Conservation (phyloP, 1,139 yeast genomes). For the Blastobotrys proliferans region DNA sequence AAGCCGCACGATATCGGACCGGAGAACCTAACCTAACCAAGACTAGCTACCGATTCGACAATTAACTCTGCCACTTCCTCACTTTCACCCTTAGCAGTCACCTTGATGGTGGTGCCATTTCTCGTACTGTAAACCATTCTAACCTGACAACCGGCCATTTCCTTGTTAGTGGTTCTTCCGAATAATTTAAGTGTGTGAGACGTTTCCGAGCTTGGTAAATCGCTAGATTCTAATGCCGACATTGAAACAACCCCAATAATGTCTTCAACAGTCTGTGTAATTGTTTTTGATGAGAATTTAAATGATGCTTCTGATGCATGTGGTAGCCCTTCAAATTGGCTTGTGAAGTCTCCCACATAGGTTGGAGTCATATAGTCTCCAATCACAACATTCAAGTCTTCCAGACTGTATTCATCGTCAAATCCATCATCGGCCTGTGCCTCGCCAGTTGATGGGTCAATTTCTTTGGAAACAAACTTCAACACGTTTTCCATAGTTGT, state of each 20-base stretch:
- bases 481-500: constrained; percentile 64
- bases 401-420: constrained; percentile 91
- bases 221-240: constrained; percentile 80
- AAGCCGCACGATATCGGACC: background rate
- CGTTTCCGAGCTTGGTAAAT: constrained; percentile 55
- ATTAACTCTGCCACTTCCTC: constrained; percentile 32
- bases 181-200: constrained; percentile 71
- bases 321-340: constrained; percentile 68
- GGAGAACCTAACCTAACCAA: no score
- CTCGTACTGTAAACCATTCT: constrained; percentile 71
- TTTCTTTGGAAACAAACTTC: constrained; percentile 74
- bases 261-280: constrained; percentile 48
- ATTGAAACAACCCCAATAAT: constrained; percentile 45
- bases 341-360: constrained; percentile 72
- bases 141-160: constrained; percentile 62
- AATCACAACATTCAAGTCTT: constrained; percentile 66
- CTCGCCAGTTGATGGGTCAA: constrained; percentile 68
- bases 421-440: constrained; percentile 85
- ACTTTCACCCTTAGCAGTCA: constrained; percentile 64
- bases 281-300: constrained; percentile 43
- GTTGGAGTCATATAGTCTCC: constrained; percentile 83
- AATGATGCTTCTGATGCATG: constrained; percentile 54
- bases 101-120: constrained; percentile 74
- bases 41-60: constrained; percentile 29
- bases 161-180: constrained; percentile 76